A percentile compares a stretch with the other conserved stretches of the same genome.
Evolutionary conservation across 2,329 filamentous ascomycete species (phyloP).

Genomic region (Periconia sp.): DNA sequence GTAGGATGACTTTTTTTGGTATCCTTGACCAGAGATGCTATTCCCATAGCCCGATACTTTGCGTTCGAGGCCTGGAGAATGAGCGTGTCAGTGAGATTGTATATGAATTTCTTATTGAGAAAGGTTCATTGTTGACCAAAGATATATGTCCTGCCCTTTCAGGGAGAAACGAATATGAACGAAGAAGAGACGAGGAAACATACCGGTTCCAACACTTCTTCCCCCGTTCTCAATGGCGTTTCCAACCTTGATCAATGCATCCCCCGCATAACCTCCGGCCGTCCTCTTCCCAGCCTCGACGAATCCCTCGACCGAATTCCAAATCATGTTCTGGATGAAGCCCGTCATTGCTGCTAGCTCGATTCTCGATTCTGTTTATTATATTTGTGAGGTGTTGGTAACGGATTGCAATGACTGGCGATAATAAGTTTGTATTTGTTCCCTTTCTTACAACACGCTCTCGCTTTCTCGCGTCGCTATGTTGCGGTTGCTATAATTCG

Average conservation of each 20-base stretch:
- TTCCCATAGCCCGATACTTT: conserved; percentile 31
- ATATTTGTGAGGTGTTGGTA: background rate
- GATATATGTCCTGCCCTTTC: background rate
- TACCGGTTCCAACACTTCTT: conserved; percentile 34
- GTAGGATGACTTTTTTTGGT: conserved; percentile 23
- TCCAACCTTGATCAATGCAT: conserved; percentile 41
- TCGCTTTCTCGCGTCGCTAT: too few relatives aligned
- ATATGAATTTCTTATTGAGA: background rate
- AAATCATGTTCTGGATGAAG: conserved; percentile 42
- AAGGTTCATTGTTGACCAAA: background rate
- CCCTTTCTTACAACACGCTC: too few relatives aligned
- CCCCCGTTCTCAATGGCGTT: conserved; percentile 40
- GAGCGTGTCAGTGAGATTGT: background rate
- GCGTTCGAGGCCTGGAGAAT: conserved; percentile 30
- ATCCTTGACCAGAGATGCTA: conserved; percentile 32
- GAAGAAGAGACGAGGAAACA: conserved; percentile 1
- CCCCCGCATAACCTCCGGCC: conserved; percentile 41
- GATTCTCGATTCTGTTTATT: background rate
- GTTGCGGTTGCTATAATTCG: too few relatives aligned
- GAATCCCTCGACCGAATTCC: conserved; percentile 41
- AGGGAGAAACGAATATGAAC: background rate
- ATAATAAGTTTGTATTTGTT: too few relatives aligned
- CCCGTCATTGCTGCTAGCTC: conserved; percentile 18
- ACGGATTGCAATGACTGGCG: background rate
- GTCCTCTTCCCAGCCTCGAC: conserved; percentile 40